A percentile compares a stretch with the other conserved stretches of the same genome.
These are phyloP conservation scores for Emergomyces africanus DNA, from an alignment of 2,329 filamentous ascomycete species.

Conservation along the genomic window DNA sequence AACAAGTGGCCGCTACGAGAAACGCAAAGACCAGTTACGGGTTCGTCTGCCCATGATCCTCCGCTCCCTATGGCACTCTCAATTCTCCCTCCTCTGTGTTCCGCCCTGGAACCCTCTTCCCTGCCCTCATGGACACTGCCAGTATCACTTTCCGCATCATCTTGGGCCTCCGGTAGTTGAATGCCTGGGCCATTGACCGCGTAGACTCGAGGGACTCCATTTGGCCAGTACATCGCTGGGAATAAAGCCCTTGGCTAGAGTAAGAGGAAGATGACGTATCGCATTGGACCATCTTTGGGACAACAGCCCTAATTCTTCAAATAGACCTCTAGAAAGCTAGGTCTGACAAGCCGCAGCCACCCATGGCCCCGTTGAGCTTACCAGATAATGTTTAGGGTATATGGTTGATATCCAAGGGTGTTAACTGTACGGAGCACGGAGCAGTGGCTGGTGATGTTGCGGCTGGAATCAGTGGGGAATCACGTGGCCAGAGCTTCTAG, in stretches of 20 bases:
- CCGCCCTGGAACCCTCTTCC: conserved; percentile 42
- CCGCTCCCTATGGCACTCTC: conserved; percentile 17
- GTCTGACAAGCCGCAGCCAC: not conserved
- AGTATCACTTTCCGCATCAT: conserved; percentile 12
- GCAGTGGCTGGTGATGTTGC: no score
- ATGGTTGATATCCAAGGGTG: not conserved
- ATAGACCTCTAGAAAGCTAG: conserved; percentile 12
- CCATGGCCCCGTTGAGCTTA: conserved; percentile 7
- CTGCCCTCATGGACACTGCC: conserved; percentile 6
- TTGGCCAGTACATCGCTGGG: conserved; percentile 38
- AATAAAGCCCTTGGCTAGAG: conserved; percentile 16
- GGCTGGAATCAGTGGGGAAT: no score
- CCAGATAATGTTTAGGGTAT: not conserved
- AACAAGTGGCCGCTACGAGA: conserved; percentile 74
- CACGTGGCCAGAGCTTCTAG: conserved; percentile 1
- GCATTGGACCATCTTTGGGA: conserved; percentile 28
- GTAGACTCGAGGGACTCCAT: conserved; percentile 37
- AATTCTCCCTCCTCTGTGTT: conserved; percentile 42
- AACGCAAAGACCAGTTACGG: conserved; percentile 60
- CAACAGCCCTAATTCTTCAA: conserved; percentile 12
- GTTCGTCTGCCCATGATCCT: conserved; percentile 42
- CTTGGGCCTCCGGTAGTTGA: conserved; percentile 17
- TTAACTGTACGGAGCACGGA: no score
- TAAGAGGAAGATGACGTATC: conserved; percentile 16
- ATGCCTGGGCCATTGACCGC: conserved; percentile 34